Evolutionary conservation across 306 rosid species (phyloP), one percentile per base, ranked within the genome.

Genomic region (Prunus davidiana): DNA sequence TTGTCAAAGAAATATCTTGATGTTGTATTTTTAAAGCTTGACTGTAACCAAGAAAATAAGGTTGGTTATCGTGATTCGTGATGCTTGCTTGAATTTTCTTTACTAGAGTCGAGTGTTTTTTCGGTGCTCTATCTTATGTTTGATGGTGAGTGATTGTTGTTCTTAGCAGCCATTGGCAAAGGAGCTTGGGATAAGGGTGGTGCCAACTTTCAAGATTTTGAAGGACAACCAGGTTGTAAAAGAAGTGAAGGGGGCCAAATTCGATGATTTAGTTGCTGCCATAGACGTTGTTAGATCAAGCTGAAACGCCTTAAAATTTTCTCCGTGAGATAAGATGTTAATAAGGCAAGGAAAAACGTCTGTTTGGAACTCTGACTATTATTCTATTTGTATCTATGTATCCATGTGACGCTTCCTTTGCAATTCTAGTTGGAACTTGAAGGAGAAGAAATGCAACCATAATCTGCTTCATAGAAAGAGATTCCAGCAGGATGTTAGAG

Each of bases 101-200:
- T 6, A 14, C 16, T 14, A 12, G 5, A 8, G 22, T 30, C 6
- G 2, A 58, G 1, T 67, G 32, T 46, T 18, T 28, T 34, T 13
- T 9, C 57, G 4, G 43, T 73, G 76, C 76, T 77, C 49, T 62
- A 45, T 45, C 73, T 52, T 58, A 63, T 14, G 38, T 77, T n/a
- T 8, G 24, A n/a, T 56, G 27, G 3, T 84, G 67, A 25, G 50
- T 74, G 63, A 46, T 64, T 76, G n/a, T 78, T 76, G n/a, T 78
- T 86, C 68, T 75, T 75, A 64, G 82, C 89, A 95, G 97, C 79
- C 92, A n/a, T 80, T 95, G 84, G 97, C 97, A n/a, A 95, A 95
- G 84, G 99, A 95, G 83, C 96, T 95, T 3, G 99, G 99, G 71
- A 90, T 95, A 63, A 92, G 82, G 83, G 99, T 90, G 75, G 99